These are phyloP conservation scores for Polygonum aviculare DNA, from an alignment of 148 eudicot species.

Conservation along the genomic window DNA sequence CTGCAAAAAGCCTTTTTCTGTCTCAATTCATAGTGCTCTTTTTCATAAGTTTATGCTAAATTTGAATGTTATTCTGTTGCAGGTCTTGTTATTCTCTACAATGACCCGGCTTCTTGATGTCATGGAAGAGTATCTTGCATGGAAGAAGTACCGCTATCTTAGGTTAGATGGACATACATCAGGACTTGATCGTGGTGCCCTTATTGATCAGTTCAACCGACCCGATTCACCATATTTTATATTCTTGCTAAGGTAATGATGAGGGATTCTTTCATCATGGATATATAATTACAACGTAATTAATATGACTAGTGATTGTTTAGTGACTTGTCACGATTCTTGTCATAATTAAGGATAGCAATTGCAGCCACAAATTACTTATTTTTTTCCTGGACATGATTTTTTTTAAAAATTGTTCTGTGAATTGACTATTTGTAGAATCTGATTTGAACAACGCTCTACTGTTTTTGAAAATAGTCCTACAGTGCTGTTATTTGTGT, in stretches of 20 bases:
- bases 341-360: neutral
- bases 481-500: neutral
- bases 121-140: constrained; percentile 93
- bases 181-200: constrained; percentile 91
- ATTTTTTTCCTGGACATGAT: neutral
- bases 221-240: constrained; percentile 89
- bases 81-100: constrained; percentile 96
- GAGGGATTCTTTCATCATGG: neutral
- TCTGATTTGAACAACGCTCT: neutral
- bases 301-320: neutral
- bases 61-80: constrained; percentile 14
- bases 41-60: neutral
- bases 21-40: neutral
- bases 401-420: neutral
- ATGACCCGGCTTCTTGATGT: constrained; percentile 99
- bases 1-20: neutral
- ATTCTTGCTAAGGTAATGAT: constrained; percentile 84
- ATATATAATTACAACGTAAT: neutral
- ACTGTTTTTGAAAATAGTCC: neutral
- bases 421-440: neutral
- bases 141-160: constrained; percentile 90
- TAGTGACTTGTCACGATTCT: neutral
- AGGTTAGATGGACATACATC: constrained; percentile 97
- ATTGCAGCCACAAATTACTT: neutral
- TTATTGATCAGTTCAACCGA: constrained; percentile 74